Conservation (phyloP, 352 stramenopile species). For the Globisporangium radiosum region DNA sequence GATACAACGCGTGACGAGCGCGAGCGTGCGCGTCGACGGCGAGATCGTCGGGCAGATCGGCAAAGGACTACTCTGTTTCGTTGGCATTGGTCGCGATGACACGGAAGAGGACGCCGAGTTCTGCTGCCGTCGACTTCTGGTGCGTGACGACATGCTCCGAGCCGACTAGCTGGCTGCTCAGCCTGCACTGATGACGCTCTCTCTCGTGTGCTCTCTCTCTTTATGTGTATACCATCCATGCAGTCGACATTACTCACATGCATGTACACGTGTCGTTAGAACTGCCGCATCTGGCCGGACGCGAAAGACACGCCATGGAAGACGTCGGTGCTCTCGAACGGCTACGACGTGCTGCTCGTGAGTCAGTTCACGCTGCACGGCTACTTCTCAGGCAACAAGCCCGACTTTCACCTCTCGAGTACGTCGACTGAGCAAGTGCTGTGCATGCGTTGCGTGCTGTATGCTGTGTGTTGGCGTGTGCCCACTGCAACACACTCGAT, state of each 20-base stretch:
- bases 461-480: neutral
- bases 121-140: constrained; percentile 71
- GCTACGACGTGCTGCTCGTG: constrained; percentile 77
- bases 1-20: constrained; percentile 77
- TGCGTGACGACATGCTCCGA: constrained; percentile 12
- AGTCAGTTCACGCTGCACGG: constrained; percentile 85
- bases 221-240: neutral
- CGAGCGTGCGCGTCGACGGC: constrained; percentile 69
- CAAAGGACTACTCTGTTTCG: constrained; percentile 71
- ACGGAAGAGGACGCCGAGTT: constrained; percentile 78
- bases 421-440: constrained; percentile 8
- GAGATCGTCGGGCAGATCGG: constrained; percentile 70
- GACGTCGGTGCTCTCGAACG: constrained; percentile 52
- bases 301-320: constrained; percentile 51
- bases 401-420: constrained; percentile 84
- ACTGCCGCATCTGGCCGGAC: constrained; percentile 74
- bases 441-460: neutral
- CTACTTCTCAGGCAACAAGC: constrained; percentile 80
- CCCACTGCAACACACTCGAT: too few species aligned
- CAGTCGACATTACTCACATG: neutral
- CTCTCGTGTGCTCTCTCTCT: neutral
- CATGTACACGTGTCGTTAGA: constrained; percentile 22
- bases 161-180: too few species aligned
- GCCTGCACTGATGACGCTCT: too few species aligned
- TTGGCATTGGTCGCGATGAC: constrained; percentile 72